Percentiles rank a stretch among this genome's conserved stretches.
Conservation (phyloP, 768 basidiomycete species). For the Pisolithus sp. region DNA sequence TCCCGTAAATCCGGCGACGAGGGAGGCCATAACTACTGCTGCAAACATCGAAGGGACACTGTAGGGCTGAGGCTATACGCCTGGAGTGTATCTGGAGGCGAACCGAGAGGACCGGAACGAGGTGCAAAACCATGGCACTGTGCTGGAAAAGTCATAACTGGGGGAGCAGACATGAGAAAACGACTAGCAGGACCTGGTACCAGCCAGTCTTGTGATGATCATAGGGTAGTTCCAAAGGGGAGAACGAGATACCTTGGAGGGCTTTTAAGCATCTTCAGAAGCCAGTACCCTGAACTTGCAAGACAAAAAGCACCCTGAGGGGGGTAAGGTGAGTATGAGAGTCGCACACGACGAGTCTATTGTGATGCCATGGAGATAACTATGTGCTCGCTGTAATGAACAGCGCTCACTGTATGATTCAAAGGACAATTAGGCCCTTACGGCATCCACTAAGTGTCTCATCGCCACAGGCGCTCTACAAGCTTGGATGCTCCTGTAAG, state of each 20-base stretch:
- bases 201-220: constrained; percentile 20
- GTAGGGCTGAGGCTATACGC: background rate
- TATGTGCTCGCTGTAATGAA: background rate
- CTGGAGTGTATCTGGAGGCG: constrained; percentile 11
- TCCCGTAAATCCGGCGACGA: background rate
- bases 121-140: constrained; percentile 16
- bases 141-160: constrained; percentile 21
- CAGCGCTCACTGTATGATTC: constrained; percentile 1
- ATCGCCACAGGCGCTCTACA: too few species aligned
- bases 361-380: constrained; percentile 26
- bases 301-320: constrained; percentile 17
- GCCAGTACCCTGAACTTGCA: background rate
- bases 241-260: background rate
- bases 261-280: constrained; percentile 19
- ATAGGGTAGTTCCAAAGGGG: constrained; percentile 11
- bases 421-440: constrained; percentile 18
- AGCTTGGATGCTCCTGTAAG: too few species aligned
- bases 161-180: constrained; percentile 12
- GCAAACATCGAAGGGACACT: constrained; percentile 4
- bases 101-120: constrained; percentile 23
- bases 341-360: constrained; percentile 12
- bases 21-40: constrained; percentile 11
- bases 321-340: background rate
- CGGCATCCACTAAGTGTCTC: background rate
- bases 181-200: constrained; percentile 19